Conservation (phyloP, 2,329 filamentous ascomycete genomes). For the Rosellinia necatrix region DNA sequence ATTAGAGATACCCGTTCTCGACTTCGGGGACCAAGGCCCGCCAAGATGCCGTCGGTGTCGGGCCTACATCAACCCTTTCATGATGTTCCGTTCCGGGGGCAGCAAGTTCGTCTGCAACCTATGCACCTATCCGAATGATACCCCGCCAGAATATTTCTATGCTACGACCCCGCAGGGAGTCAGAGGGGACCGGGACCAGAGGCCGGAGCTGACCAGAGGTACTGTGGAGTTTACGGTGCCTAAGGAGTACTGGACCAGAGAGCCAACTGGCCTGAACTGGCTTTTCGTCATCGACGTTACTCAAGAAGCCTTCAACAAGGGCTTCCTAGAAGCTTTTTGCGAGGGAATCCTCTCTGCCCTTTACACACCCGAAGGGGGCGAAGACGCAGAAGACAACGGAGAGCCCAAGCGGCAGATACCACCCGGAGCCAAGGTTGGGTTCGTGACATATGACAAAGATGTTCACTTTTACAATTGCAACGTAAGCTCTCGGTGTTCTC, state of each 20-base stretch:
- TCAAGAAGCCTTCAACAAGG: conserved; percentile 87
- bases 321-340: conserved; percentile 87
- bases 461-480: conserved; percentile 98
- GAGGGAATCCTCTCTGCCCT: conserved; percentile 84
- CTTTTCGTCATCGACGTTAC: conserved; percentile 93
- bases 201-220: conserved; percentile 86
- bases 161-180: conserved; percentile 86
- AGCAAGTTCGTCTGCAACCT: conserved; percentile 99
- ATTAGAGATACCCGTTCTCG: conserved; percentile 83
- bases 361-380: conserved; percentile 69
- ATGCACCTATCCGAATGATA: conserved; percentile 96
- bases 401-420: conserved; percentile 66
- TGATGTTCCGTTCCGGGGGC: conserved; percentile 92
- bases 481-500: conserved; percentile 51
- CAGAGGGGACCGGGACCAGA: conserved; percentile 83
- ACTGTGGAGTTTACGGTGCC: conserved; percentile 97
- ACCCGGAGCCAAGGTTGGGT: conserved; percentile 83
- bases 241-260: conserved; percentile 98
- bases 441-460: conserved; percentile 94
- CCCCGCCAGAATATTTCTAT: conserved; percentile 87
- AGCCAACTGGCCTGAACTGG: conserved; percentile 85
- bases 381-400: conserved; percentile 57
- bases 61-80: conserved; percentile 98
- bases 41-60: conserved; percentile 91
- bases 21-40: conserved; percentile 90